Evolutionary conservation across 208 protist genomes (phyloP).

Genomic region (Leishmania arabica): DNA sequence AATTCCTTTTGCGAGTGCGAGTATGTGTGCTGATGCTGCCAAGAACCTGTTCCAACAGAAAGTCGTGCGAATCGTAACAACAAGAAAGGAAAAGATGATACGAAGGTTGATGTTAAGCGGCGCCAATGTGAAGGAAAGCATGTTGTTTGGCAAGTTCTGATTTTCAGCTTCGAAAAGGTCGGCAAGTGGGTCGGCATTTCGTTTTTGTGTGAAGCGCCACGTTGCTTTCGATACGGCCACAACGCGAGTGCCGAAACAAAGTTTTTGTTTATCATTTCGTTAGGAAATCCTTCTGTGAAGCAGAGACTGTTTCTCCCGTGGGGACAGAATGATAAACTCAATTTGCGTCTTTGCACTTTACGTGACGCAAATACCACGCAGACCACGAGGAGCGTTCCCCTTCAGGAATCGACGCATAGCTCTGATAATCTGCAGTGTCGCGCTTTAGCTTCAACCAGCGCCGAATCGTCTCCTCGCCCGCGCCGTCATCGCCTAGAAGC

Average conservation of each 20-base stretch:
- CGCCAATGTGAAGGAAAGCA: neutral
- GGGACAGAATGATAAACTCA: neutral
- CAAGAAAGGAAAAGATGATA: neutral
- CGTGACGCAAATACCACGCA: conserved; percentile 79
- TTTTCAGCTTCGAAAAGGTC: neutral
- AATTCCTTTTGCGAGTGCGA: neutral
- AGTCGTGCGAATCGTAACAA: neutral
- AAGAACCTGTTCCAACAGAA: neutral
- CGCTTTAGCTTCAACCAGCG: conserved; percentile 57
- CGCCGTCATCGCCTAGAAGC: conserved; percentile 38
- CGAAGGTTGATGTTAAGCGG: neutral
- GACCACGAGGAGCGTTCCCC: conserved; percentile 67
- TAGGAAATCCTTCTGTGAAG: conserved; percentile 4
- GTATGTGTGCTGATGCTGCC: neutral
- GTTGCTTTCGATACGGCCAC: neutral
- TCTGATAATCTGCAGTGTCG: conserved; percentile 69
- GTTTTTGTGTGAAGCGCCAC: neutral
- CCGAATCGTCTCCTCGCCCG: conserved; percentile 37
- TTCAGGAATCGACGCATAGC: conserved; percentile 66
- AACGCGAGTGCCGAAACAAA: neutral
- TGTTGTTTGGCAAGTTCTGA: neutral
- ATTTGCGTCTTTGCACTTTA: conserved; percentile 31
- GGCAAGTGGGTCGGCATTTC: neutral
- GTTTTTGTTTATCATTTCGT: neutral
- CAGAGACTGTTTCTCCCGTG: neutral